These are phyloP conservation scores for Heritiera fomes DNA, from an alignment of 345 rosid genomes.

Conservation along the genomic window DNA sequence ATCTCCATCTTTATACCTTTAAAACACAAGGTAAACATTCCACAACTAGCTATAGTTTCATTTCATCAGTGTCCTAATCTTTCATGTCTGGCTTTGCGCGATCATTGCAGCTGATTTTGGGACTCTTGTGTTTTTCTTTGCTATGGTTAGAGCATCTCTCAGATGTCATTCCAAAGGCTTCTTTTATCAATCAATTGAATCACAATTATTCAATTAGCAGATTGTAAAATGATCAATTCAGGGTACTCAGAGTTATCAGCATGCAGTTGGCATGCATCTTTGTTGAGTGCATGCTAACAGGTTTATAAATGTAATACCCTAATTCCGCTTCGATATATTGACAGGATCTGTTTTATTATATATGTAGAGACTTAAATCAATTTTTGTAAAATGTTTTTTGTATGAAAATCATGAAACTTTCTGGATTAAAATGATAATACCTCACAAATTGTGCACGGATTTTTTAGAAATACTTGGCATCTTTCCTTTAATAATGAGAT, in stretches of 20 bases:
- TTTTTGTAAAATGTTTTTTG: no score
- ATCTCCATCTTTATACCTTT: neutral
- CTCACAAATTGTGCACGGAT: no score
- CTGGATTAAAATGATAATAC: no score
- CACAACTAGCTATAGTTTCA: neutral
- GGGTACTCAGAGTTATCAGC: neutral
- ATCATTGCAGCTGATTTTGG: conserved; percentile 20
- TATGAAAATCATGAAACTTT: no score
- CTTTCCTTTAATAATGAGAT: conserved; percentile 19
- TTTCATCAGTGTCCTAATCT: conserved; percentile 4
- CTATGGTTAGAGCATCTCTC: neutral
- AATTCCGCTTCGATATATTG: no score
- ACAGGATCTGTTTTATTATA: no score
- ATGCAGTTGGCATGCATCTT: neutral
- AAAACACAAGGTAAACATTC: neutral
- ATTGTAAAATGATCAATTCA: neutral
- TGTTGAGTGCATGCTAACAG: neutral
- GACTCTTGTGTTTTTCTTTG: neutral
- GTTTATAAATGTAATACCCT: neutral
- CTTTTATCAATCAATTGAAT: neutral
- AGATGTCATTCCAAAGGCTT: neutral
- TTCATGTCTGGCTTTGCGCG: conserved; percentile 12
- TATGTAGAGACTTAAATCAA: no score
- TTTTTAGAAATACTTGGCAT: no score
- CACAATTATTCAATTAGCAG: neutral